phyloP scores from a whole-genome alignment of 768 basidiomycete genomes.

The Trametes villosa region DNA sequence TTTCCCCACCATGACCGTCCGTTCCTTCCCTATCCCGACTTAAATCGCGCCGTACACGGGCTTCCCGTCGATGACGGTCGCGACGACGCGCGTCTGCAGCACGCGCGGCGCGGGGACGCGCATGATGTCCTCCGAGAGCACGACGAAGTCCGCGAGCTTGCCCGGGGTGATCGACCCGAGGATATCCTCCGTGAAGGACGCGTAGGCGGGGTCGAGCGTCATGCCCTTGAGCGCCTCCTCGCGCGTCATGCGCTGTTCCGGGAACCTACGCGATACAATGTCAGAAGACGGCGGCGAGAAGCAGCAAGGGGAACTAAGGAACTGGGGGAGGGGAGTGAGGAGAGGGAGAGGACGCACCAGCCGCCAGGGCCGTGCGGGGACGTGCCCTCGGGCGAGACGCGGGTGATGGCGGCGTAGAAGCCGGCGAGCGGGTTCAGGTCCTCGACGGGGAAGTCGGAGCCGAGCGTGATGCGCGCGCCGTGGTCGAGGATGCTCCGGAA shows the following conservation, averaged over 20 bases:
- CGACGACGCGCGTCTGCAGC: conserved; percentile 66
- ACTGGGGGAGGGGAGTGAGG: neutral
- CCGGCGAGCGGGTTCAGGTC: conserved; percentile 80
- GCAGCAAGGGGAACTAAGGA: neutral
- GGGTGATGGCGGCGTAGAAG: conserved; percentile 87
- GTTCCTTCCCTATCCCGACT: neutral
- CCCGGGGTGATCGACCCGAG: conserved; percentile 81
- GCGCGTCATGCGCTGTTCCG: conserved; percentile 76
- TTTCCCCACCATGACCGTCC: neutral
- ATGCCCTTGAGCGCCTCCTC: conserved; percentile 82
- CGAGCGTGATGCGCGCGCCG: conserved; percentile 72
- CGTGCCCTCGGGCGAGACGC: conserved; percentile 65
- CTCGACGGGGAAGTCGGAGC: conserved; percentile 92
- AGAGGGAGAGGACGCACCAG: conserved; percentile 56
- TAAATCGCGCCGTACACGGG: conserved; percentile 47
- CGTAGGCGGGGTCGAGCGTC: conserved; percentile 87
- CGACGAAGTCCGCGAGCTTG: conserved; percentile 85
- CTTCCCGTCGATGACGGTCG: conserved; percentile 80
- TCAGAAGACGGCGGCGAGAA: conserved; percentile 2
- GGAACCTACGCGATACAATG: too few relatives aligned
- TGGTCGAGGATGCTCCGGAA: conserved; percentile 74
- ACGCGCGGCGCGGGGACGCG: conserved; percentile 59
- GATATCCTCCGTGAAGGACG: conserved; percentile 74
- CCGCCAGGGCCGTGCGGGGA: conserved; percentile 85
- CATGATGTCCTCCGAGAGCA: conserved; percentile 86